Percentiles rank a stretch among this genome's conserved stretches.
Conservation (phyloP, 306 rosid genomes). For the Castanea mollissima region DNA sequence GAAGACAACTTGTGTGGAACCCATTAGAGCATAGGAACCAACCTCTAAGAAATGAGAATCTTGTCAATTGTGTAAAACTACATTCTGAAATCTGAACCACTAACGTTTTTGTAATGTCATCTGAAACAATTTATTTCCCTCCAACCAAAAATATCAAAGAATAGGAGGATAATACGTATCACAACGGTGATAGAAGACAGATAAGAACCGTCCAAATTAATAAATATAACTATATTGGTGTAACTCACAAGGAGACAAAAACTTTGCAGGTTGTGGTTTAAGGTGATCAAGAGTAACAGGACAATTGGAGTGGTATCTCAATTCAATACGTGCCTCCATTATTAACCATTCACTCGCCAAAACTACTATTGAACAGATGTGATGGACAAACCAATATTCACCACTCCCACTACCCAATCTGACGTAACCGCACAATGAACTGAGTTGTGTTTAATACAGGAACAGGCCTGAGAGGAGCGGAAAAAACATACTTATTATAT, state of each 20-base stretch:
- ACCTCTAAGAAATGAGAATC: conserved; percentile 2
- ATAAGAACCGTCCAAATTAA: not conserved
- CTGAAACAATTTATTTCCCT: conserved; percentile 15
- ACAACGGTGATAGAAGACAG: not conserved
- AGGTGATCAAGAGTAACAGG: too few species aligned
- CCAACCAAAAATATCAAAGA: not conserved
- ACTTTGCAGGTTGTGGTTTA: not conserved
- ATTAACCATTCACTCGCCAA: too few species aligned
- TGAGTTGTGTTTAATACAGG: too few species aligned
- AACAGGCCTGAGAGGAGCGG: too few species aligned
- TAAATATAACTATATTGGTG: not conserved
- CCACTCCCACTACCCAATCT: too few species aligned
- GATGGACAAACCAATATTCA: too few species aligned
- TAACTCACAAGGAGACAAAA: not conserved
- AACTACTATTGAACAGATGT: too few species aligned
- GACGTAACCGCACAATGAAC: too few species aligned
- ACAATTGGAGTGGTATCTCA: too few species aligned
- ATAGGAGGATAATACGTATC: not conserved
- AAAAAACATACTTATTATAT: too few species aligned
- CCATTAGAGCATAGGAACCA: conserved; percentile 8
- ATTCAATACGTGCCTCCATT: too few species aligned
- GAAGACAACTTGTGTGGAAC: conserved; percentile 33
- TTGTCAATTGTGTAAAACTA: not conserved
- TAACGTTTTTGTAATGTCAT: not conserved
- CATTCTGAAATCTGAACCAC: conserved; percentile 15